Percentiles rank a stretch among this genome's conserved stretches.
phyloP scores from a whole-genome alignment of 2,329 filamentous ascomycete species.

The Talaromyces atroroseus region DNA sequence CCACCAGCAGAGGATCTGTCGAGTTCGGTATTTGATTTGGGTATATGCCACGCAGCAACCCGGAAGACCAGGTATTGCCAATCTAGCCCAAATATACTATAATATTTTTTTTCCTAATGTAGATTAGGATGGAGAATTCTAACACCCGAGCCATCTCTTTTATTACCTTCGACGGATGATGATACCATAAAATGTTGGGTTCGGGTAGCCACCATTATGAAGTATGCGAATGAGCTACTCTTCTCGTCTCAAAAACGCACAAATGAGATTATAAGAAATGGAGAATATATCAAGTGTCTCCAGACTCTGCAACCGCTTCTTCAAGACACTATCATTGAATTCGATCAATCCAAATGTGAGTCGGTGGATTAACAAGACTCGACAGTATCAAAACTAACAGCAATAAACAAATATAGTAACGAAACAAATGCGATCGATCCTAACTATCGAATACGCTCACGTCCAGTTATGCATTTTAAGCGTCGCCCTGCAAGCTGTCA shows the following conservation, averaged over 20 bases:
- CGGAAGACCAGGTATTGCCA: constrained; percentile 12
- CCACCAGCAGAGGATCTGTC: constrained; percentile 10
- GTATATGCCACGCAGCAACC: constrained; percentile 15
- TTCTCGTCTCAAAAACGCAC: constrained; percentile 77
- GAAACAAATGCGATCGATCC: constrained; percentile 57
- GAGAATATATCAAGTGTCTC: constrained; percentile 70
- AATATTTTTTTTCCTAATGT: background rate
- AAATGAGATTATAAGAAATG: constrained; percentile 72
- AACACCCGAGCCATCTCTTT: too few species aligned
- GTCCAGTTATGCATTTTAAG: constrained; percentile 70
- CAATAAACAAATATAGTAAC: constrained; percentile 33
- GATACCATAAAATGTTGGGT: constrained; percentile 64
- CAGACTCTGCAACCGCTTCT: constrained; percentile 69
- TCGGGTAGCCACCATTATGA: constrained; percentile 78
- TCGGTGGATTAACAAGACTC: background rate
- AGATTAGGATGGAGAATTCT: too few species aligned
- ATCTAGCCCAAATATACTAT: too few species aligned
- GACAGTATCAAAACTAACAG: background rate
- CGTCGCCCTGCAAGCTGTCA: constrained; percentile 77
- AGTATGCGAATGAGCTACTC: constrained; percentile 72
- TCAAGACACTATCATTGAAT: constrained; percentile 67
- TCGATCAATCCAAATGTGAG: constrained; percentile 58
- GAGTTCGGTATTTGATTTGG: constrained; percentile 14
- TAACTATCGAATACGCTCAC: constrained; percentile 79
- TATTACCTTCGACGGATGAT: background rate